Evolutionary conservation across 169 alveolate genomes (phyloP), one percentile per base, ranked within the genome.

Genomic region (Eimeria maxima): DNA sequence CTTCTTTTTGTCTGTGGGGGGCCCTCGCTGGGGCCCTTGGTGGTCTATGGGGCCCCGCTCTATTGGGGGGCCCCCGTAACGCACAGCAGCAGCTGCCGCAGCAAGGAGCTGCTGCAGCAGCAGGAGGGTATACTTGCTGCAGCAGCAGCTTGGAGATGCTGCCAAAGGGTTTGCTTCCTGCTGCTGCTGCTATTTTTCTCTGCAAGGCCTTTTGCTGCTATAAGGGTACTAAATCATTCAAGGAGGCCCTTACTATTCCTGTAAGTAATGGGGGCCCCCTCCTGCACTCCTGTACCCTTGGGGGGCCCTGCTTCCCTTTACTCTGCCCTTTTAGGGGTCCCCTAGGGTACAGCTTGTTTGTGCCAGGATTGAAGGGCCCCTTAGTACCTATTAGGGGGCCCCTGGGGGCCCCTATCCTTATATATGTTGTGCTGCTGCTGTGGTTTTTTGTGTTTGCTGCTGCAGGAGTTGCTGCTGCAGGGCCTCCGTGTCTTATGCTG

Each of bases 381-480:
- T 42, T n/a, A 47, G 45, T 44, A 33, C 18, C 80, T 22, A 10
- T 27, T 27, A 22, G 80, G 80, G 80, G 80, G 80, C 80, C 80
- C 80, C 80, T 47, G 0, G 83, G 83, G 83, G 83, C 83, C 83
- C 83, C 83, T 11, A 13, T 4, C 24, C 11, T 18, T 13, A 13
- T 57, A 50, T 5, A 50, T 50, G 57, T 50, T 7, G 57, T 18
- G 67, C 67, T 8, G 67, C 67, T 13, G 73, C 73, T 78, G 69
- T 44, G 65, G 22, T 57, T 57, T 7, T 45, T 78, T 65, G 53
- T 44, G 60, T 78, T 50, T 8, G n/a, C n/a, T 45, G 89, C 63
- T 45, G 55, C 89, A 78, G 89, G 89, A 78, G 89, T 44, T 78
- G 89, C 60, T 78, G 89, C 89, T 78, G 65, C 89, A 78, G 44